These are phyloP conservation scores for Phyllosticta citribraziliensis DNA, from an alignment of 2,329 filamentous ascomycete genomes.

Conservation along the genomic window DNA sequence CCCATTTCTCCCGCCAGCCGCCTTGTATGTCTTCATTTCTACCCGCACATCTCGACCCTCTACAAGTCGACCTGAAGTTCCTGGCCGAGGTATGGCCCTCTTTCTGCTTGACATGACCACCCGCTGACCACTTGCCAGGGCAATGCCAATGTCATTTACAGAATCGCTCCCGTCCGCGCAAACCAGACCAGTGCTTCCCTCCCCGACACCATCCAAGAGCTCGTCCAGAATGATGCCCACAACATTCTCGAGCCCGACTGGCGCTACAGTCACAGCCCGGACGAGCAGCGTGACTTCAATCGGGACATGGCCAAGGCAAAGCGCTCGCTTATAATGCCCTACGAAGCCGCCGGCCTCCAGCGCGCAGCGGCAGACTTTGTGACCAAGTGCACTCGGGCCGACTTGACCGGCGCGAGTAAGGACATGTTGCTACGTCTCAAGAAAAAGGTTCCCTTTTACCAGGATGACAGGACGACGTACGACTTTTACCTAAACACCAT, in stretches of 20 bases:
- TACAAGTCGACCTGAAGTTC: slow-evolving; percentile 9
- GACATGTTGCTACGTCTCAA: slow-evolving; percentile 10
- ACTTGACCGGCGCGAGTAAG: slow-evolving; percentile 4
- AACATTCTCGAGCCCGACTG: slow-evolving; percentile 8
- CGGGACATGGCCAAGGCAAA: not conserved
- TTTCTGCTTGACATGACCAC: not conserved
- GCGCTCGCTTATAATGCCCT: not conserved
- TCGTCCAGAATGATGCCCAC: not conserved
- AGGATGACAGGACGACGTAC: slow-evolving; percentile 8
- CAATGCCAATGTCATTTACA: slow-evolving; percentile 10
- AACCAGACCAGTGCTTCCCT: not conserved
- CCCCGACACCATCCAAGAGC: not conserved
- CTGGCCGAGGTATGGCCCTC: slow-evolving; percentile 7
- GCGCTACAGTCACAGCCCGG: slow-evolving; percentile 4
- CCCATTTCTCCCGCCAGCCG: slow-evolving; percentile 6
- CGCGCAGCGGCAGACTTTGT: not conserved
- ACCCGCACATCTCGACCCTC: not conserved
- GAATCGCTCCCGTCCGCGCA: slow-evolving; percentile 1
- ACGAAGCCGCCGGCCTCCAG: not conserved
- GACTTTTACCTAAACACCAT: slow-evolving; percentile 9
- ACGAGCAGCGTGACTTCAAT: slow-evolving; percentile 3
- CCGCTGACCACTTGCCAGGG: slow-evolving; percentile 8
- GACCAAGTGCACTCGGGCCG: slow-evolving; percentile 1
- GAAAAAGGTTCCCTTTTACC: slow-evolving; percentile 9
- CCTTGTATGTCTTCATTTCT: slow-evolving; percentile 8